Evolutionary conservation across 345 rosid genomes (phyloP).

Genomic region (Sisymbrium irio): DNA sequence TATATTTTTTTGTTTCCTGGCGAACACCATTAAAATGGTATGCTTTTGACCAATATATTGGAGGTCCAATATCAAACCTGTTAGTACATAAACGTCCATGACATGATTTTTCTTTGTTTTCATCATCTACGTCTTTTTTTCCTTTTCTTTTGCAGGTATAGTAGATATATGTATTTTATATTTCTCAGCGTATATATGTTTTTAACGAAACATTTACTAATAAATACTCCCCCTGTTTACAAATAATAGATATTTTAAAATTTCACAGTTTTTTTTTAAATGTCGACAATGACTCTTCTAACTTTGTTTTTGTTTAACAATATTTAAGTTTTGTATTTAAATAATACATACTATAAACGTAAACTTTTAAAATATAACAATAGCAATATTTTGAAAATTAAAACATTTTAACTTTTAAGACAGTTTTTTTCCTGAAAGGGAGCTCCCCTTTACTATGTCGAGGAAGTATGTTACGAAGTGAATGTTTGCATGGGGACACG

Average conservation of each 20-base stretch:
- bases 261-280: too few species aligned
- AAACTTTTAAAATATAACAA: too few species aligned
- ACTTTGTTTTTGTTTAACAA: too few species aligned
- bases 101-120: not conserved
- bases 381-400: too few species aligned
- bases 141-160: not conserved
- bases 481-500: conserved; percentile 28
- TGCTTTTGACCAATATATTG: not conserved
- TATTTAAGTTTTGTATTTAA: too few species aligned
- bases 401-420: too few species aligned
- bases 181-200: not conserved
- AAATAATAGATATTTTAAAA: too few species aligned
- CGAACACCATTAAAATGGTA: not conserved
- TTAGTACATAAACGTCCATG: not conserved
- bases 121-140: not conserved
- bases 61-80: not conserved
- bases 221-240: not conserved
- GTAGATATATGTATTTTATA: not conserved
- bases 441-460: too few species aligned
- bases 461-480: not conserved
- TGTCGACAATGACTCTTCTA: too few species aligned
- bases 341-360: too few species aligned
- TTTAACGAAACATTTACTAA: not conserved
- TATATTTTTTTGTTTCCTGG: not conserved
- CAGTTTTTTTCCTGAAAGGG: too few species aligned